These are phyloP conservation scores for Mortierella antarctica DNA, from an alignment of 192 early-diverging fungal species.

Conservation along the genomic window DNA sequence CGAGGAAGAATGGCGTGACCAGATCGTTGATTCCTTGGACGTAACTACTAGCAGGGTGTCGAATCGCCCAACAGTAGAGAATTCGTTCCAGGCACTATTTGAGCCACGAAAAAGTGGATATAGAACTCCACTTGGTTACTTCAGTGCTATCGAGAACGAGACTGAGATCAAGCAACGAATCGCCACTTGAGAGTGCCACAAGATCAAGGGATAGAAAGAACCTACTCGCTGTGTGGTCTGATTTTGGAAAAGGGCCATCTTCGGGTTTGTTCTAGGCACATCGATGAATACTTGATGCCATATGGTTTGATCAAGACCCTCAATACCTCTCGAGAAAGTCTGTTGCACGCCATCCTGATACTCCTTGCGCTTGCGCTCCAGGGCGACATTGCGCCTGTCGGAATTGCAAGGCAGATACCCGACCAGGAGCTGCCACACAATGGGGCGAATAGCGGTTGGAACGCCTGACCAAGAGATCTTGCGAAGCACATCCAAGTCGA, in stretches of 20 bases:
- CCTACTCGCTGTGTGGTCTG: constrained; percentile 81
- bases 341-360: constrained; percentile 88
- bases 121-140: background rate
- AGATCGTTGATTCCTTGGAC: constrained; percentile 99
- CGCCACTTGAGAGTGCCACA: background rate
- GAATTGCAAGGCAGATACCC: constrained; percentile 92
- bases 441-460: constrained; percentile 84
- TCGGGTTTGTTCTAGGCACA: constrained; percentile 90
- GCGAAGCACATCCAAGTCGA: constrained; percentile 81
- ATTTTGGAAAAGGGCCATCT: constrained; percentile 86
- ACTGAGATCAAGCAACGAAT: too few species aligned
- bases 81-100: constrained; percentile 87
- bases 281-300: constrained; percentile 96
- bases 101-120: background rate
- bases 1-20: constrained; percentile 95
- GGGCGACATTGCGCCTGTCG: constrained; percentile 82
- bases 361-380: constrained; percentile 92
- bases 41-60: constrained; percentile 98
- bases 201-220: constrained; percentile 1
- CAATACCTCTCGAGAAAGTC: constrained; percentile 84
- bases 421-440: constrained; percentile 94
- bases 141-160: too few species aligned
- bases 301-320: constrained; percentile 83
- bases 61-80: constrained; percentile 96
- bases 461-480: constrained; percentile 95